Conservation (phyloP, 345 rosid genomes). For the Linum lewisii region DNA sequence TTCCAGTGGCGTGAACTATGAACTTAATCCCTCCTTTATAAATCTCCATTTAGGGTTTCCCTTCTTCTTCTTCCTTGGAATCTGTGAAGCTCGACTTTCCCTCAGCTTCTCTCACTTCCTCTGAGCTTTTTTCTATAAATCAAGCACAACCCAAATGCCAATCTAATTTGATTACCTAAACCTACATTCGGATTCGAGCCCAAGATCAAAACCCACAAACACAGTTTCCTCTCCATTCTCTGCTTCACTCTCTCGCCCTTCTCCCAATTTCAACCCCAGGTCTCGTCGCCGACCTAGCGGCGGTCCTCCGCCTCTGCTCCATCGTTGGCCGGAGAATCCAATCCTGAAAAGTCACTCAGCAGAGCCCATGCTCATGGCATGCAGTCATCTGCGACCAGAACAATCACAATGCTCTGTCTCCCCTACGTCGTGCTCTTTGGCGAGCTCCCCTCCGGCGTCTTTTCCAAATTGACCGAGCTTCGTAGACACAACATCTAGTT, state of each 20-base stretch:
- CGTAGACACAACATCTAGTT: constrained; percentile 77
- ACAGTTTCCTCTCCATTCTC: too few species aligned
- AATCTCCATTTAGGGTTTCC: too few species aligned
- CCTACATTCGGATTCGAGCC: too few species aligned
- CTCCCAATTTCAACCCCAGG: constrained; percentile 31
- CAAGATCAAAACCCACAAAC: too few species aligned
- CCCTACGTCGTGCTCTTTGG: constrained; percentile 82
- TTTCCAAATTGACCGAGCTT: constrained; percentile 67
- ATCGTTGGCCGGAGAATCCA: constrained; percentile 73
- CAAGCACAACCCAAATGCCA: too few species aligned
- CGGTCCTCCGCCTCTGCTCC: constrained; percentile 69
- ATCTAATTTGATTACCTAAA: too few species aligned
- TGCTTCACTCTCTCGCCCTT: constrained; percentile 10
- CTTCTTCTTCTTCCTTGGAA: too few species aligned
- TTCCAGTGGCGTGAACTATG: too few species aligned
- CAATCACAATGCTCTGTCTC: constrained; percentile 57
- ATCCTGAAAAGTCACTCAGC: constrained; percentile 46
- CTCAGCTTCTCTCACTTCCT: too few species aligned
- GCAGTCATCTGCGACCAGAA: constrained; percentile 56
- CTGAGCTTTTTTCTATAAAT: too few species aligned
- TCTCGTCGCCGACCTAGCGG: constrained; percentile 68
- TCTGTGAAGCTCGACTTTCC: too few species aligned
- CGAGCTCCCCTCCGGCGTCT: constrained; percentile 49
- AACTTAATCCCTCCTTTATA: too few species aligned
- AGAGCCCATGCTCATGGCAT: constrained; percentile 69